Evolutionary conservation across 352 stramenopile species (phyloP), one percentile per base, ranked within the genome.

Genomic region (Blastocystis sp.): DNA sequence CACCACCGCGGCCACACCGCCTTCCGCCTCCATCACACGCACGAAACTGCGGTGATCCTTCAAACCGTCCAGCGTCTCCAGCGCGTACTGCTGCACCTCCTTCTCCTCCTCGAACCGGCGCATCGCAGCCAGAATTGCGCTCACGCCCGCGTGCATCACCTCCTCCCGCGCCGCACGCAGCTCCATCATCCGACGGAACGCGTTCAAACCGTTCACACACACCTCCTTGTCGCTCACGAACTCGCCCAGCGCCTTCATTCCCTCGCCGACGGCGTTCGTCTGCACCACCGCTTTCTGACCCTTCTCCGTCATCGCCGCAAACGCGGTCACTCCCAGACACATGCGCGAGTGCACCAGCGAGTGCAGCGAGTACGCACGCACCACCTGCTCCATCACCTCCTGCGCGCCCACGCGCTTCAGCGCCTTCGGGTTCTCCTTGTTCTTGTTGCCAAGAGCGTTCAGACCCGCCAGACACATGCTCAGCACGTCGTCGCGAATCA

Each of bases 381-480:
- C 51, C 32, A 81, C 69, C 46, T 81, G 24, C 46, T 81, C 48
- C 11, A 46, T 44, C n/a, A 81, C 69, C 34, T 81, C 69, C 2
- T 21, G 21, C 49, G 69, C 46, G 34, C 69, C 69, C 36, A 81
- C 21, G 4, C 48, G 44, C 69, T 81, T 81, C 69, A 81, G 32
- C 48, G 48, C 46, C 46, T 81, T 81, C 69, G 36, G 42, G 21
- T 81, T 44, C 24, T 54, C 69, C 24, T n/a, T 11, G 34, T 63
- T 27, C 46, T 64, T 63, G 48, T 46, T 61, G 53, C 69, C 69
- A 6, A 81, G 46, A 11, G 69, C 69, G 34, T 32, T 42, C 44
- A 81, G 9, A 14, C 69, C 69, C 18, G 48, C 44, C 42, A 81
- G 46, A 42, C 69, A 59, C 69, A 81, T 81, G 69, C 48, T 81